Evolutionary conservation across 176 grass and related monocot genomes (phyloP), one percentile per base, ranked within the genome.

Genomic region (Cenchrus americanus): DNA sequence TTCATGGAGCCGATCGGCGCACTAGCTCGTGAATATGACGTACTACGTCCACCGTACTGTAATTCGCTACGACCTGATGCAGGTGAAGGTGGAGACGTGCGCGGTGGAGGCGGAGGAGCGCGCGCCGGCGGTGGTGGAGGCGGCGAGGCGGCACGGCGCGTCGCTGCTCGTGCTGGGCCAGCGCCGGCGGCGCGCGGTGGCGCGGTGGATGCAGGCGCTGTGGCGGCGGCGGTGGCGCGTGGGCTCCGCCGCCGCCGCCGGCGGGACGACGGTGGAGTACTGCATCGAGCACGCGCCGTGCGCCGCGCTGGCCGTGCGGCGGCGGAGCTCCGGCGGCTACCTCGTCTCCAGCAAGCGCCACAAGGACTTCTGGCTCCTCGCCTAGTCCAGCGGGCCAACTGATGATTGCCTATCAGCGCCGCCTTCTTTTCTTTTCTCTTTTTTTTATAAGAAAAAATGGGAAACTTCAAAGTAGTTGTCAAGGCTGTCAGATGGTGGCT

Each of bases 281-380:
- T 96, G 94, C 88, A 91, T 93, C 67, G 90, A 93, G 86, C 75
- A 93, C 85, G 94, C 94, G 82, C 85, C 94, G 49, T 96, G 94
- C 80, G 85, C 68, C 76, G 87, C 90, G 52, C 71, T 96, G 49
- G 88, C 67, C 10, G 85, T 96, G 54, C 89, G 90, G 62, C 79
- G 83, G 64, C 46, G 86, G 70, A 91, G 80, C 82, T 90, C 86
- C 44, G 93, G 90, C 24, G 90, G 93, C 1, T 96, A 93, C 75
- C 83, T 90, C 85, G 74, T 89, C 71, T 90, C 89, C 54, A 89
- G 80, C 77, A 91, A 86, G 83, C 82, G 76, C 24, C 85, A 88
- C 83, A 90, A 75, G 82, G 76, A 92, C 79, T 93, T 90, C 42
- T 90, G 88, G 84, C 88, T 90, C n/a, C 84, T 90, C 26, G 88